Conservation (phyloP, 2,329 filamentous ascomycete genomes). For the Didymella arachidicola region DNA sequence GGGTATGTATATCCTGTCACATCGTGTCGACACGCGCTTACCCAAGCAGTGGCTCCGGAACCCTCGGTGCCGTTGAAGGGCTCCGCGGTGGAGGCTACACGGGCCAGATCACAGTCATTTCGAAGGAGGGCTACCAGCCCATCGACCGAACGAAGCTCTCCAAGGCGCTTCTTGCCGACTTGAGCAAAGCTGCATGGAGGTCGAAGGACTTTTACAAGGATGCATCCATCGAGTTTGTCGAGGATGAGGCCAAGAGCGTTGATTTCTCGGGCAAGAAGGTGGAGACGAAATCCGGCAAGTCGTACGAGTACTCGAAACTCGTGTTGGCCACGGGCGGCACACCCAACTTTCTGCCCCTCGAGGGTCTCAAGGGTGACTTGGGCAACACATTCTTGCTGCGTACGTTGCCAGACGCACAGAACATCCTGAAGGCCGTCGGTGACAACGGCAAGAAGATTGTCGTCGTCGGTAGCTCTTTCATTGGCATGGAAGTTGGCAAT, state of each 20-base stretch:
- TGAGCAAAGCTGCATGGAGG: slow-evolving; percentile 78
- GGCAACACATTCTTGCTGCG: slow-evolving; percentile 88
- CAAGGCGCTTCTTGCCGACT: slow-evolving; percentile 86
- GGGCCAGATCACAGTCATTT: slow-evolving; percentile 82
- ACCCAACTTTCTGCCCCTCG: slow-evolving; percentile 76
- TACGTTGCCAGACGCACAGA: slow-evolving; percentile 76
- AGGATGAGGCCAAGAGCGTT: slow-evolving; percentile 72
- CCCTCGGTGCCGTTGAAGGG: slow-evolving; percentile 81
- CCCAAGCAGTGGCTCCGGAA: slow-evolving; percentile 72
- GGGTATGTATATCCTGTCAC: slow-evolving; percentile 24
- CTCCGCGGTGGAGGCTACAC: slow-evolving; percentile 82
- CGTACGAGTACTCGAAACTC: slow-evolving; percentile 83
- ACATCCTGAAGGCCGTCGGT: slow-evolving; percentile 80
- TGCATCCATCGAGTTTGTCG: slow-evolving; percentile 63
- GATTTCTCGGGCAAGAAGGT: slow-evolving; percentile 79
- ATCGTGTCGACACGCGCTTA: slow-evolving; percentile 13
- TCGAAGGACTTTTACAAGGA: slow-evolving; percentile 78
- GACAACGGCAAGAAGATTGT: slow-evolving; percentile 89
- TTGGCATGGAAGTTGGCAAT: slow-evolving; percentile 96
- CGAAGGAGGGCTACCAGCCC: slow-evolving; percentile 82
- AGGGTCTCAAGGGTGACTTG: slow-evolving; percentile 81
- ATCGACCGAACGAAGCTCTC: slow-evolving; percentile 96
- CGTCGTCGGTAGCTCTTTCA: slow-evolving; percentile 91
- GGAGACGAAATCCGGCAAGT: slow-evolving; percentile 74
- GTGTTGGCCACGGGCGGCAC: slow-evolving; percentile 88